phyloP scores from a whole-genome alignment of 2,329 filamentous ascomycete genomes.

The Fusarium sp. region DNA sequence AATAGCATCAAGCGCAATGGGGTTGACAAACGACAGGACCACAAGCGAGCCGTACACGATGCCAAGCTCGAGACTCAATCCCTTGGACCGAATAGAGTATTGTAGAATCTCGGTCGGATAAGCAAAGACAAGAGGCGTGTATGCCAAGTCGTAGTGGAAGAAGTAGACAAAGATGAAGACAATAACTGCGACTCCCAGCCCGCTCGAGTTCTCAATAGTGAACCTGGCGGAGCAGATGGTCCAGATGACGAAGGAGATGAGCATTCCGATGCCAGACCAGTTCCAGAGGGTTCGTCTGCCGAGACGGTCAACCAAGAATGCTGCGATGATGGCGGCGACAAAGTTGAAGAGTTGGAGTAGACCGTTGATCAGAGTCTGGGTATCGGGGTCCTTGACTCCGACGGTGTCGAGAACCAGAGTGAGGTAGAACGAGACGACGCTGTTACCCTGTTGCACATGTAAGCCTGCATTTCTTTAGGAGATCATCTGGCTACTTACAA shows the following conservation, averaged over 20 bases:
- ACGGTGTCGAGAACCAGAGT: neutral
- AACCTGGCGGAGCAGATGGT: neutral
- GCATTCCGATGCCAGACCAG: neutral
- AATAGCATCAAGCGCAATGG: neutral
- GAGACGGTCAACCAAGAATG: neutral
- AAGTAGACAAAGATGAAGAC: neutral
- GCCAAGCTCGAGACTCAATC: neutral
- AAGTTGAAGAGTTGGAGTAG: neutral
- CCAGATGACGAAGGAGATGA: neutral
- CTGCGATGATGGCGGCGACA: neutral
- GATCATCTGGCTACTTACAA: neutral
- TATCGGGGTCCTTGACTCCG: neutral
- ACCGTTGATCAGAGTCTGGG: neutral
- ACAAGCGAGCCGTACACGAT: neutral
- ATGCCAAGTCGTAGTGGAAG: neutral
- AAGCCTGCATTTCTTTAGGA: neutral
- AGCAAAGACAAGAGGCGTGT: neutral
- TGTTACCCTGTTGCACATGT: neutral
- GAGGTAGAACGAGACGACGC: neutral
- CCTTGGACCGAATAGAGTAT: neutral
- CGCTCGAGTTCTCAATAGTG: neutral
- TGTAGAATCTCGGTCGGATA: neutral
- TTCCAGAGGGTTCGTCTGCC: neutral
- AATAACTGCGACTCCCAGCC: neutral
- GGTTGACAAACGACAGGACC: neutral